Evolutionary conservation across 306 rosid genomes (phyloP).

Genomic region (Dalbergia cochinchinensis): DNA sequence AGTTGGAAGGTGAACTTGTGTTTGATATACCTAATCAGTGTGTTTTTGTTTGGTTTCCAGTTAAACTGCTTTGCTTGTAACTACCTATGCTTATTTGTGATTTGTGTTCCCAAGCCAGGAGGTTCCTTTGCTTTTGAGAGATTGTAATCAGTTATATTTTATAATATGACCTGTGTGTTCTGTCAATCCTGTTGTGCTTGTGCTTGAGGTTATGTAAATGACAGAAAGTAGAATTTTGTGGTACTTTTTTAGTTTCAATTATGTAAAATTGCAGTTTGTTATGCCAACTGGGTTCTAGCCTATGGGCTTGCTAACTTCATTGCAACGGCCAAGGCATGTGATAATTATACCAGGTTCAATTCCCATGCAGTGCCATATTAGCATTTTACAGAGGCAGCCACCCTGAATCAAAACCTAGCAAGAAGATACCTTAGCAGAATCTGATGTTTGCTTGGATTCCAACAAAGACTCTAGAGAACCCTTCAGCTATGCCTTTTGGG

Average conservation of each 20-base stretch:
- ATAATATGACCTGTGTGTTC: not conserved
- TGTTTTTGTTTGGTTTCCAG: conserved; percentile 18
- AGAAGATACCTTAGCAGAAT: not conserved
- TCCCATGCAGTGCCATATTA: not conserved
- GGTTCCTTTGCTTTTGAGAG: conserved; percentile 8
- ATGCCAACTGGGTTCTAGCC: not conserved
- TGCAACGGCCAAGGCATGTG: not conserved
- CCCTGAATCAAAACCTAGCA: not conserved
- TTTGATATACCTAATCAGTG: not conserved
- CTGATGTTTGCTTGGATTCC: conserved; percentile 12
- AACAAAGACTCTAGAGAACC: not conserved
- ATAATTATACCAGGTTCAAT: not conserved
- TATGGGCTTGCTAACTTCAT: not conserved
- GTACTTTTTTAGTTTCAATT: not conserved
- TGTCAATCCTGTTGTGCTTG: not conserved
- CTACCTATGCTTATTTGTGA: not conserved
- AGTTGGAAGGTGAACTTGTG: conserved; percentile 9
- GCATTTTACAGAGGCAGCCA: not conserved
- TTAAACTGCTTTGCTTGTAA: conserved; percentile 16
- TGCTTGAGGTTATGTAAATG: conserved; percentile 1
- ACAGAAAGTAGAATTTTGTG: conserved; percentile 11
- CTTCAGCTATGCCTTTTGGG: not conserved
- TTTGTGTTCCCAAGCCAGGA: conserved; percentile 9
- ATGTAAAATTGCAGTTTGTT: not conserved
- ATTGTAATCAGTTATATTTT: conserved; percentile 4